phyloP scores from a whole-genome alignment of 805 yeast species.

The Ascoidea asiatica region DNA sequence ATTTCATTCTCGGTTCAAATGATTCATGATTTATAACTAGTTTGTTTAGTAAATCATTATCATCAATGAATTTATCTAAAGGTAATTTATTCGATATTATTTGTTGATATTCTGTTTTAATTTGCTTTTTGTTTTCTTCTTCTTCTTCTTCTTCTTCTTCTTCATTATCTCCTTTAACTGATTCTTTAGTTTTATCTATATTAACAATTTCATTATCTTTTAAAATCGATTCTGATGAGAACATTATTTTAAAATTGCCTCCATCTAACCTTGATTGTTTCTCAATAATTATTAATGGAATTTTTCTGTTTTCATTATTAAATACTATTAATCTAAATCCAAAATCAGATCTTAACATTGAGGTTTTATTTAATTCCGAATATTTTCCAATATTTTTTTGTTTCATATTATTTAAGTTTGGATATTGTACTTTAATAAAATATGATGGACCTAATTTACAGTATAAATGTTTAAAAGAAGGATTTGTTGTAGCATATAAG shows the following conservation, averaged over 20 bases:
- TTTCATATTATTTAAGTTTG: constrained; percentile 1
- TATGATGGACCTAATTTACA: constrained; percentile 54
- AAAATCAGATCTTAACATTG: constrained; percentile 9
- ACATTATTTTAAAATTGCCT: constrained; percentile 9
- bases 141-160: not conserved
- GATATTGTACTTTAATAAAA: constrained; percentile 28
- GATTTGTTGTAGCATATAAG: constrained; percentile 45
- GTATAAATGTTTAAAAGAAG: constrained; percentile 42
- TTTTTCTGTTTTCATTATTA: constrained; percentile 8
- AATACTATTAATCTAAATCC: constrained; percentile 22
- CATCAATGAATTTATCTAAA: not conserved
- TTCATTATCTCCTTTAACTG: no score
- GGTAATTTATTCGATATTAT: not conserved
- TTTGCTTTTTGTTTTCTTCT: not conserved
- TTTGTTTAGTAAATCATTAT: no score
- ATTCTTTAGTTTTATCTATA: no score
- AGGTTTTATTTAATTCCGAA: constrained; percentile 1
- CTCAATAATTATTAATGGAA: constrained; percentile 10
- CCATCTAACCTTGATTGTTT: constrained; percentile 6
- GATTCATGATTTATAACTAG: no score
- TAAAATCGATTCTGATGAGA: no score
- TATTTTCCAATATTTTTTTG: constrained; percentile 3
- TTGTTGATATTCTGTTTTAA: no score
- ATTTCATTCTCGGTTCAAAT: no score
- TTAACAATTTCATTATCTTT: no score